Conservation (phyloP, 148 eudicot species). For the Polygonum maritimum region DNA sequence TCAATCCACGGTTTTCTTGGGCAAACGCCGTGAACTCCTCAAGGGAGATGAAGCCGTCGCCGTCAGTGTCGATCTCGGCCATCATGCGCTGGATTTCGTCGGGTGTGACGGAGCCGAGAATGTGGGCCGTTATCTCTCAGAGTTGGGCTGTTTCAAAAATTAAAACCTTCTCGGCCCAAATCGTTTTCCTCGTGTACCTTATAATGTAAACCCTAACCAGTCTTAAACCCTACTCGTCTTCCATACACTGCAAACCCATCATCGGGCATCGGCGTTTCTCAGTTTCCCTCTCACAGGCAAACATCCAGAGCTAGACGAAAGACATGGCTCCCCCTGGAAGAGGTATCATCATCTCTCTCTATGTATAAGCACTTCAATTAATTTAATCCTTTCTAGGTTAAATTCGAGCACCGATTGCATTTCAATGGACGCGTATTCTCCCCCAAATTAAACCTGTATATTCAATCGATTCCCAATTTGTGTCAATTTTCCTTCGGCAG, state of each 20-base stretch:
- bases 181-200: background rate
- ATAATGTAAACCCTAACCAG: constrained; percentile 6
- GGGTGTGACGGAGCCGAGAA: constrained; percentile 40
- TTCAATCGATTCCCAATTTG: background rate
- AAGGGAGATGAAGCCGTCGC: constrained; percentile 62
- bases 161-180: background rate
- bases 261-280: background rate
- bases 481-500: background rate
- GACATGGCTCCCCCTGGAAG: constrained; percentile 3
- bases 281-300: background rate
- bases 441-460: too few species aligned
- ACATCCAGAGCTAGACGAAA: background rate
- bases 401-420: background rate
- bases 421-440: background rate
- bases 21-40: constrained; percentile 62
- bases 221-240: background rate
- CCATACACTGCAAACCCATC: background rate
- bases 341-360: background rate
- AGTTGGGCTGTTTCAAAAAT: background rate
- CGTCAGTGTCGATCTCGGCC: constrained; percentile 72
- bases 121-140: background rate
- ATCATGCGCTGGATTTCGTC: constrained; percentile 58
- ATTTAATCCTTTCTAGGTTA: too few species aligned
- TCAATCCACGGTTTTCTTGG: constrained; percentile 53
- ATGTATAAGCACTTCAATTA: too few species aligned